phyloP scores from a whole-genome alignment of 2,329 filamentous ascomycete species.

The Arthrobotrys sinensis region DNA sequence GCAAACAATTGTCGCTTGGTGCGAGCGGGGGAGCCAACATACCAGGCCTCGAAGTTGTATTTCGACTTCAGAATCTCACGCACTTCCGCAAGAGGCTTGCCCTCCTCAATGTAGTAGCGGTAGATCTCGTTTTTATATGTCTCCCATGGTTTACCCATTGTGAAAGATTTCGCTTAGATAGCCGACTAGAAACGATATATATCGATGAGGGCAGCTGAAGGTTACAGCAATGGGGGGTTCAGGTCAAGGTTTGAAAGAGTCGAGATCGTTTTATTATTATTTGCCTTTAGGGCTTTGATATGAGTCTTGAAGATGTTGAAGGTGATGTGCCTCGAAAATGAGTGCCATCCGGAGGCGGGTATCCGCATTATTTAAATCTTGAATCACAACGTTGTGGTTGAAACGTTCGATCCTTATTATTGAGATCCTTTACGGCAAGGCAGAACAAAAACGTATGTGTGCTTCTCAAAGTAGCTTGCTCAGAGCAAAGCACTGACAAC shows the following conservation, averaged over 20 bases:
- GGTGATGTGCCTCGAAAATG: conserved; percentile 56
- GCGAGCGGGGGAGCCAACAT: conserved; percentile 20
- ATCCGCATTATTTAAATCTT: conserved; percentile 59
- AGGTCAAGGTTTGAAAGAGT: conserved; percentile 39
- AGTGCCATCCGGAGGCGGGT: conserved; percentile 50
- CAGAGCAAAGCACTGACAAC: conserved; percentile 27
- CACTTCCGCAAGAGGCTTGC: conserved; percentile 57
- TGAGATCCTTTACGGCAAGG: conserved; percentile 61
- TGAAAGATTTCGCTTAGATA: conserved; percentile 37
- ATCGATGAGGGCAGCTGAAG: conserved; percentile 4
- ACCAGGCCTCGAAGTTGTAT: conserved; percentile 61
- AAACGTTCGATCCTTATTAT: conserved; percentile 56
- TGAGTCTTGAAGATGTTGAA: conserved; percentile 49
- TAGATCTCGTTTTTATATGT: conserved; percentile 61
- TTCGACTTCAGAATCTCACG: conserved; percentile 59
- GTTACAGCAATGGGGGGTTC: conserved; percentile 24
- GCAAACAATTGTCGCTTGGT: conserved; percentile 19
- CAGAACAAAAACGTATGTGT: conserved; percentile 53
- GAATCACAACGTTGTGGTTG: conserved; percentile 49
- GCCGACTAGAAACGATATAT: conserved; percentile 36
- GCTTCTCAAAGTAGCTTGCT: conserved; percentile 51
- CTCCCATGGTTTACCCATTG: conserved; percentile 61
- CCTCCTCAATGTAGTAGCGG: conserved; percentile 60
- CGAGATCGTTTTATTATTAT: conserved; percentile 43
- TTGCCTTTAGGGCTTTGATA: conserved; percentile 27